These are phyloP conservation scores for Sporothrix brasiliensis DNA, from an alignment of 2,329 filamentous ascomycete genomes.

Conservation along the genomic window DNA sequence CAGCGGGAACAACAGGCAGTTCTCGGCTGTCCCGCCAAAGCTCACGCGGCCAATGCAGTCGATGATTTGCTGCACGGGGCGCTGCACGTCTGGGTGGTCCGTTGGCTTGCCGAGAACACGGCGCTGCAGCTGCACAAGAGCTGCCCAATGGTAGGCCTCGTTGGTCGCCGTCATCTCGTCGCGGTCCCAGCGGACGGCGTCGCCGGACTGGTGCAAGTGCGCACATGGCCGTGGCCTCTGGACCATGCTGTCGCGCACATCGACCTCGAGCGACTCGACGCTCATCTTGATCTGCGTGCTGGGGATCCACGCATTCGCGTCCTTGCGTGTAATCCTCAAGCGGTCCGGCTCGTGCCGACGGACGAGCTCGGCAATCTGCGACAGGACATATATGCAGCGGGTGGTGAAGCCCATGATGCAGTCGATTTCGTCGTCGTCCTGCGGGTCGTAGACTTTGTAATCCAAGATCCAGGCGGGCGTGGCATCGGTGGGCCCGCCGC, in stretches of 20 bases:
- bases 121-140: constrained; percentile 73
- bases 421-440: constrained; percentile 70
- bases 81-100: constrained; percentile 62
- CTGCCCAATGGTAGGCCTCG: constrained; percentile 78
- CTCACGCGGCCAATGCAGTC: constrained; percentile 64
- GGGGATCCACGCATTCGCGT: constrained; percentile 56
- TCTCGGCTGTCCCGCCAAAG: constrained; percentile 70
- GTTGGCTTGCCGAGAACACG: constrained; percentile 67
- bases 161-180: constrained; percentile 72
- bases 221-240: constrained; percentile 49
- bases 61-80: constrained; percentile 65
- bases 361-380: constrained; percentile 71
- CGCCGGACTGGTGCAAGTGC: constrained; percentile 53
- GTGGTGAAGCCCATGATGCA: constrained; percentile 80
- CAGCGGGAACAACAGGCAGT: constrained; percentile 76
- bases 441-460: constrained; percentile 54
- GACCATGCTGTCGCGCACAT: constrained; percentile 61
- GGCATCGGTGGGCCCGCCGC: constrained; percentile 57
- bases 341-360: constrained; percentile 61
- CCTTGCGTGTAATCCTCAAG: constrained; percentile 23
- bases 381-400: constrained; percentile 69
- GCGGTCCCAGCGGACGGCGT: constrained; percentile 61
- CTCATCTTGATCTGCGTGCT: constrained; percentile 55
- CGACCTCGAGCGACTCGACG: constrained; percentile 62
- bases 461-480: constrained; percentile 57